Base-by-base conservation (phyloP, 2,329 filamentous ascomycete genomes). In the Fusarium mangiferae region DNA sequence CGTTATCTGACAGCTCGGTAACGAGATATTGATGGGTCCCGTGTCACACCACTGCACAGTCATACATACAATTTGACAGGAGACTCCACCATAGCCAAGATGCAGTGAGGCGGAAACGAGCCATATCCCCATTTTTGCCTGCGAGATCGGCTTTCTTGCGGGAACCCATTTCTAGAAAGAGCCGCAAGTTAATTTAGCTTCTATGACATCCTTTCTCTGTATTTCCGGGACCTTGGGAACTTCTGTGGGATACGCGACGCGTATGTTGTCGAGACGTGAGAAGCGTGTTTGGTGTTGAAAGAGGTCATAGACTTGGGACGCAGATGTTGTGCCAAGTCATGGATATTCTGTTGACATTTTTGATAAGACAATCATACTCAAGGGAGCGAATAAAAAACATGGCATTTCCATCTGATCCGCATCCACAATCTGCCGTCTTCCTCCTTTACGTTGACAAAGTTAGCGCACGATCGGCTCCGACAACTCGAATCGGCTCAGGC, bases 381-480 rank as follows among this genome's bases (percentile, higher is more conserved):
- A 45, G 17, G 11, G 14, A 12, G n/a, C 36, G n/a, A 35, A 39
- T 44, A 7, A 56, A 24, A 10, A 4, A 8, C 5, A 57, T 22
- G 12, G 14, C 15, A 20, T n/a, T 57, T 13, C 33, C 38, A n/a
- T 26, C 26, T 12, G n/a, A 2, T 44, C 20, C 17, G 17, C 33
- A 44, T 30, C 51, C 49, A 35, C 33, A 36, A 24, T 42, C 28
- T 22, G 24, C 26, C 30, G 18, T 35, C 54, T 17, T n/a, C 9
- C 30, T 57, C n/a, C 38, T 14, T 28, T 4, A 30, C 38, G 12
- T 17, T 10, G 24, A 24, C 36, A 39, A 39, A 35, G 28, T 42
- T 61, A 56, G 58, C 58, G 36, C 11, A 28, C 12, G 39, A 51
- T 67, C 65, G 65, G 65, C 65, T 56, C 65, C 66, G 66, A 49